phyloP scores from a whole-genome alignment of 768 basidiomycete genomes.

The Leccinellum rugosiceps region DNA sequence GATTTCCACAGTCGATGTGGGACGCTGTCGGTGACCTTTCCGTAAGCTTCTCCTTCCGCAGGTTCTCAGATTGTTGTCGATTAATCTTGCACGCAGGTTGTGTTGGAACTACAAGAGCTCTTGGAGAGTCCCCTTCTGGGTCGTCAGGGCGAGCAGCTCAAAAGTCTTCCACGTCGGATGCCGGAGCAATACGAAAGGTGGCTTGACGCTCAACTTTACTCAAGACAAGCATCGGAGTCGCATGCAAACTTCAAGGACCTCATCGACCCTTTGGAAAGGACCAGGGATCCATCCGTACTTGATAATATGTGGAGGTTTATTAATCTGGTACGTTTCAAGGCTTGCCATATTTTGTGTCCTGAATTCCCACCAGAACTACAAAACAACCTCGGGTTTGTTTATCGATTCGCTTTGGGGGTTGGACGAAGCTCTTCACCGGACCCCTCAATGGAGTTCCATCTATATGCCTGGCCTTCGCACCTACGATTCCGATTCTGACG shows the following conservation, averaged over 20 bases:
- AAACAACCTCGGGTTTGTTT: constrained; percentile 44
- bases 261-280: constrained; percentile 57
- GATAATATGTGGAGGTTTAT: constrained; percentile 65
- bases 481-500: constrained; percentile 24
- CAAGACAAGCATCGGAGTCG: constrained; percentile 52
- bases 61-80: constrained; percentile 12
- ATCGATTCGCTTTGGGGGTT: constrained; percentile 68
- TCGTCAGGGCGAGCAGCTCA: constrained; percentile 53
- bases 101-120: constrained; percentile 62
- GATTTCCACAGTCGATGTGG: constrained; percentile 78
- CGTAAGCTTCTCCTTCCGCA: constrained; percentile 52
- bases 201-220: constrained; percentile 66
- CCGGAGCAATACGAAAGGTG: constrained; percentile 62
- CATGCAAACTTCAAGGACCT: constrained; percentile 51
- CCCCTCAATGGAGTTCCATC: constrained; percentile 59
- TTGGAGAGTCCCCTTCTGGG: constrained; percentile 62
- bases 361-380: constrained; percentile 53
- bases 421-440: constrained; percentile 44
- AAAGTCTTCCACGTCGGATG: constrained; percentile 45
- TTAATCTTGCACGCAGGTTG: constrained; percentile 40
- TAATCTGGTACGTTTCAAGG: constrained; percentile 45
- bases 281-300: constrained; percentile 46
- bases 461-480: constrained; percentile 26
- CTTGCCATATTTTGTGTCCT: background rate
- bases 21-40: constrained; percentile 81